A percentile compares a stretch with the other conserved stretches of the same genome.
These are phyloP conservation scores for Botrytis deweyae DNA, from an alignment of 2,329 filamentous ascomycete species.

Conservation along the genomic window DNA sequence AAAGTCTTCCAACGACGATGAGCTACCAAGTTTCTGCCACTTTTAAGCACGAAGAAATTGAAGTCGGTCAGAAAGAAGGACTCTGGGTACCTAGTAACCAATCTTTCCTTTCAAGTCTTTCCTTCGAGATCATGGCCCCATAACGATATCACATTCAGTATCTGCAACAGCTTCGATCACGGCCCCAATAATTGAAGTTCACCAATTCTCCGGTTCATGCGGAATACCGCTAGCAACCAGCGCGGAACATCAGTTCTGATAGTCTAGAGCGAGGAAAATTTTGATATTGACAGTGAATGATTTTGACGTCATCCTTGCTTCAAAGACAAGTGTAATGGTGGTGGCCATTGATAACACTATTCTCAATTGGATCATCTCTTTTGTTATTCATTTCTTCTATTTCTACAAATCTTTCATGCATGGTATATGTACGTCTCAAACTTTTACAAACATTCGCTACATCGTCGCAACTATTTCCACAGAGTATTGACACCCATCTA, in stretches of 20 bases:
- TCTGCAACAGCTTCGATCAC: neutral
- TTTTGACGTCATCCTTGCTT: no score
- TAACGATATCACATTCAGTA: neutral
- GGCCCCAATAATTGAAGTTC: neutral
- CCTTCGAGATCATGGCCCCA: no score
- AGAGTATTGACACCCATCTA: neutral
- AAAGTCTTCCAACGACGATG: neutral
- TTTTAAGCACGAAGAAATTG: neutral
- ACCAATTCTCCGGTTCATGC: accelerated
- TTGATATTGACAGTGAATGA: no score
- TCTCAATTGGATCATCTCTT: neutral
- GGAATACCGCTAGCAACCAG: neutral
- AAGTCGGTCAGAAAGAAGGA: no score
- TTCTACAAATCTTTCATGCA: neutral
- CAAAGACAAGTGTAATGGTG: neutral
- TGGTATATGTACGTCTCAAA: neutral
- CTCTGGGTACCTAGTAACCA: neutral
- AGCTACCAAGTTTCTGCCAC: neutral
- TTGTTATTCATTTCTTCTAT: neutral
- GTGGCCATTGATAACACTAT: neutral
- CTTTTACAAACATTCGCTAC: neutral
- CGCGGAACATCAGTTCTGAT: no score
- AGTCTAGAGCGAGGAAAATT: neutral
- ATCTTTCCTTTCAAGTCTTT: no score
- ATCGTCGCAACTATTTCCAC: neutral